Percentiles rank a stretch among this genome's conserved stretches.
Conservation (phyloP, 2,329 filamentous ascomycete genomes). For the Acrocalymma vagum region DNA sequence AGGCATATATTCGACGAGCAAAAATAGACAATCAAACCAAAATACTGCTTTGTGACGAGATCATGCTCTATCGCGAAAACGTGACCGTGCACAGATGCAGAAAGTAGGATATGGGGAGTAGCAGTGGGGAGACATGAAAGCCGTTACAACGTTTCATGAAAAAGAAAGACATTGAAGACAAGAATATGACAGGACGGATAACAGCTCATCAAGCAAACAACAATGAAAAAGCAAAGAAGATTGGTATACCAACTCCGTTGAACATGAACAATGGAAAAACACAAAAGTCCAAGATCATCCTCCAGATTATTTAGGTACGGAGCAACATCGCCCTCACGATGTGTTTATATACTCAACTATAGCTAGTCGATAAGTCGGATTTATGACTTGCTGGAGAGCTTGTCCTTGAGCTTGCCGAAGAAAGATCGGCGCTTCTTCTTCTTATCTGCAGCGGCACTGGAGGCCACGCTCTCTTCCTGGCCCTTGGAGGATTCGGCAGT, state of each 20-base stretch:
- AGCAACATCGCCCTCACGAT: no score
- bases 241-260: constrained; percentile 49
- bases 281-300: no score
- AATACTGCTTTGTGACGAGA: not conserved
- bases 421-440: constrained; percentile 59
- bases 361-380: no score
- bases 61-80: not conserved
- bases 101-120: not conserved
- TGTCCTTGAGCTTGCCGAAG: constrained; percentile 60
- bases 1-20: no score
- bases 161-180: constrained; percentile 7
- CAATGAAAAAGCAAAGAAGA: constrained; percentile 30
- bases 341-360: no score
- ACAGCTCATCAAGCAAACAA: constrained; percentile 27
- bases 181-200: constrained; percentile 28
- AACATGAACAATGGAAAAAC: constrained; percentile 34
- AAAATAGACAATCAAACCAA: constrained; percentile 6
- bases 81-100: not conserved
- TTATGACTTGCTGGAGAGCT: constrained; percentile 47
- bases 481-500: constrained; percentile 43
- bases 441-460: constrained; percentile 44
- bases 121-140: constrained; percentile 12
- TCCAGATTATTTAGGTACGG: not conserved
- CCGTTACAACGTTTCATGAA: not conserved
- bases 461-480: constrained; percentile 47